Evolutionary conservation across 225 moss, liverwort and hornwort genomes (phyloP).

Genomic region (Neckera pumila): DNA sequence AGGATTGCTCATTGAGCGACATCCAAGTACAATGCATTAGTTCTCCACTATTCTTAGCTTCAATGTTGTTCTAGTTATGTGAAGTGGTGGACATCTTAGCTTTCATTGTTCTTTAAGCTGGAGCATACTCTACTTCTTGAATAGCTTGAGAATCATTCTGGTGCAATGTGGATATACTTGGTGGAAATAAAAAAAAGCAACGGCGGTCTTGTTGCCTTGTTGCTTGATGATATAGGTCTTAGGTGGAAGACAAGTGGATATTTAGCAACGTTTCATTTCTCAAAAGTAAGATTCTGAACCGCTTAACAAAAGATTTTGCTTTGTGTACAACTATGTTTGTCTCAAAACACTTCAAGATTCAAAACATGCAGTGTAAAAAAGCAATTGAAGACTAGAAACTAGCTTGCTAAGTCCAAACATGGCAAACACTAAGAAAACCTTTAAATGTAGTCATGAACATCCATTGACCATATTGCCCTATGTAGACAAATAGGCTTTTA

Average conservation of each 20-base stretch:
- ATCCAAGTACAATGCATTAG: background rate
- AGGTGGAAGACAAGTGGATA: no score
- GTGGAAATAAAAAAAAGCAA: no score
- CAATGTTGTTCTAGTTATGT: background rate
- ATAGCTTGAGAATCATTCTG: no score
- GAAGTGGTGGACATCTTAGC: background rate
- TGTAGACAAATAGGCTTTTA: background rate
- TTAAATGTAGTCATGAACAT: background rate
- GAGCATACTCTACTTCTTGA: no score
- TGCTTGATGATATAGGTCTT: no score
- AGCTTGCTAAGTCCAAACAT: background rate
- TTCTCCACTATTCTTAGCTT: no score
- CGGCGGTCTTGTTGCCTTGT: no score
- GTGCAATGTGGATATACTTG: no score
- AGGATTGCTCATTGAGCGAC: fast-evolving
- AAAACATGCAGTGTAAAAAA: fast-evolving
- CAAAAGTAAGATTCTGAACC: no score
- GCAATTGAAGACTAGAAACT: background rate
- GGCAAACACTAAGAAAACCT: background rate
- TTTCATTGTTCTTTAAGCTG: background rate
- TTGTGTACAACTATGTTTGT: no score
- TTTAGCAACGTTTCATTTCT: no score
- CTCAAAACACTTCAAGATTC: background rate
- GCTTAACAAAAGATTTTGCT: background rate
- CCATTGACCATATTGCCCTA: fast-evolving